Evolutionary conservation across 1,139 yeast species (phyloP), one percentile per base, ranked within the genome.

Genomic region (Yamadazyma sp.): DNA sequence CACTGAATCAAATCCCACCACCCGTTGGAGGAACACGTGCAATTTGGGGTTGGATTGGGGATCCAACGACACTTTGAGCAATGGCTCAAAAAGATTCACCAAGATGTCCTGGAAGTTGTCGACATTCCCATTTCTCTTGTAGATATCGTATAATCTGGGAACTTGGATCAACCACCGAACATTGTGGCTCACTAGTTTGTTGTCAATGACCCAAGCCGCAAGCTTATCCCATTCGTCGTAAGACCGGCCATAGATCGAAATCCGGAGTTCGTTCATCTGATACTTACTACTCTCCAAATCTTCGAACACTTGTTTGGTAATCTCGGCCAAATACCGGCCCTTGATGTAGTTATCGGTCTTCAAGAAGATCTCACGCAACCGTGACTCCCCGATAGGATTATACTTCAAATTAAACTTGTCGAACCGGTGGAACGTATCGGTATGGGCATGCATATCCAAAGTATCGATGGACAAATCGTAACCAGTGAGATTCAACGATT

Each of bases 391-490:
- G 54, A 94, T 86, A 16, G 99, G 99, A 56, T 94, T 94, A 68
- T 94, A 94, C 64, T 94, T 94, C 66, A 94, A 75, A 61, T 94
- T 94, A 74, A 94, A 94, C 65, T 94, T 94, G 65, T 94, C 99
- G 58, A 94, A 94, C 54, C 98, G 77, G 64, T 94, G 98, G 76
- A 94, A 94, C 0, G 98, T 85, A 58, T 94, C 98, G 46, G 92
- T 87, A 61, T 94, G 98, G 3, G 99, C 97, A 64, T 94, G 99
- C 99, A 94, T 94, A 64, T 94, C 98, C 50, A 94, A 76, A 1
- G 98, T 92, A 56, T 94, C 99, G 54, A 94, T 92, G 42, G 95
- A 86, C 46, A 94, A 71, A 59, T 94, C 98, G 59, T 94, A 94
- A 1, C 97, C 98, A 0, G 96, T 83, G 47, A 94, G 73, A 41